Evolutionary conservation across 2,329 filamentous ascomycete genomes (phyloP).

Genomic region (Aspergillus sp.): DNA sequence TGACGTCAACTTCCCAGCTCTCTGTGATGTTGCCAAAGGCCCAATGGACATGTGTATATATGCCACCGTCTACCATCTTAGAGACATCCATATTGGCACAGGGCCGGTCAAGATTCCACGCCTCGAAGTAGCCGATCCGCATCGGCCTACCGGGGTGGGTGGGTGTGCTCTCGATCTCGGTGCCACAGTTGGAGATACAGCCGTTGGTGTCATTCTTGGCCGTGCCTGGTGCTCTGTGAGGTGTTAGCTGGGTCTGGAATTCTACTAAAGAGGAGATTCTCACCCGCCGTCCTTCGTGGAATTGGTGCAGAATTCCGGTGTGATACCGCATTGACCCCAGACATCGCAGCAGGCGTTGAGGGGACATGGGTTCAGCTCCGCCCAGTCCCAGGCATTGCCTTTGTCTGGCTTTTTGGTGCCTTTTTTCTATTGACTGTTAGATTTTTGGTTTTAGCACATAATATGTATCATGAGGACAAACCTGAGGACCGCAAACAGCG

Average conservation of each 20-base stretch:
- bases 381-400: constrained; percentile 25
- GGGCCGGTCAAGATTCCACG: constrained; percentile 28
- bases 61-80: not conserved
- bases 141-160: constrained; percentile 4
- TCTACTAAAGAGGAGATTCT: not conserved
- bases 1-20: constrained; percentile 24
- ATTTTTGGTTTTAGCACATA: no score
- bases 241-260: not conserved
- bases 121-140: constrained; percentile 37
- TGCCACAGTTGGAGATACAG: constrained; percentile 46
- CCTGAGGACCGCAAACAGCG: constrained; percentile 48
- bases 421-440: constrained; percentile 25
- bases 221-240: constrained; percentile 35
- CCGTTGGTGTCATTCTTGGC: constrained; percentile 32
- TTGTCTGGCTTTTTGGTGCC: constrained; percentile 35
- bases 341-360: constrained; percentile 45
- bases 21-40: constrained; percentile 36
- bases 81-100: constrained; percentile 31
- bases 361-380: constrained; percentile 48
- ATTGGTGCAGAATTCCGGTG: constrained; percentile 44
- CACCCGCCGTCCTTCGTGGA: not conserved
- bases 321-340: constrained; percentile 50
- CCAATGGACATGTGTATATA: constrained; percentile 39
- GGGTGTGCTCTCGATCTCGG: constrained; percentile 30
- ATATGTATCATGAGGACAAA: constrained; percentile 11